phyloP scores from a whole-genome alignment of 192 early-diverging fungal genomes.

The Allomyces macrogynus region DNA sequence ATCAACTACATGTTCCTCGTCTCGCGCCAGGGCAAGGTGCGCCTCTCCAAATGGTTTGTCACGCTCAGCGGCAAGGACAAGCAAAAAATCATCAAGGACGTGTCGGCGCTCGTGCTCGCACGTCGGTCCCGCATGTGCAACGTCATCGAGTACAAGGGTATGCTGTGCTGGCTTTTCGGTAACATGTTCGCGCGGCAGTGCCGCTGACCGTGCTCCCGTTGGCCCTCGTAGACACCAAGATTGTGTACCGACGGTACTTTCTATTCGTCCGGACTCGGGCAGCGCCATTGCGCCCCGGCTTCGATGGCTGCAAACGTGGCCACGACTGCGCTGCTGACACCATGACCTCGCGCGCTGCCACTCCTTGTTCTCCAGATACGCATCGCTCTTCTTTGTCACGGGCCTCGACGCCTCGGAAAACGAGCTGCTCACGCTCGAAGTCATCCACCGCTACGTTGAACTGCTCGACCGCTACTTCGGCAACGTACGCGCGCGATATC shows the following conservation, averaged over 20 bases:
- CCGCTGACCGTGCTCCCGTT: not conserved
- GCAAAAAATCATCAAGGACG: conserved; percentile 81
- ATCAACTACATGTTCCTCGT: conserved; percentile 60
- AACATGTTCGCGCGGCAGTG: not conserved
- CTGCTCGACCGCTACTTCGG: conserved; percentile 92
- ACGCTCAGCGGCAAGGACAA: conserved; percentile 74
- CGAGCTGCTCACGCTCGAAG: conserved; percentile 78
- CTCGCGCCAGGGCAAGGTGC: conserved; percentile 62
- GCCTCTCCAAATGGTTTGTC: conserved; percentile 64
- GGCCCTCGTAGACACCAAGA: conserved; percentile 26
- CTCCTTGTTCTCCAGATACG: conserved; percentile 43
- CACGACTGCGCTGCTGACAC: no score
- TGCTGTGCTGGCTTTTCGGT: conserved; percentile 2
- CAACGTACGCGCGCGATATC: conserved; percentile 38
- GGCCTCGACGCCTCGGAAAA: conserved; percentile 87
- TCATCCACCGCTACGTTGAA: conserved; percentile 97
- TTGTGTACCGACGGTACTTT: conserved; percentile 40
- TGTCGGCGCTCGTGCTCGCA: conserved; percentile 66
- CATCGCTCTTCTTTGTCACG: conserved; percentile 85
- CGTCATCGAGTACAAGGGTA: conserved; percentile 88
- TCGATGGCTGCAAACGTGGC: no score
- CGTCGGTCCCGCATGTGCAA: conserved; percentile 92
- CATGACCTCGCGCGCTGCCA: not conserved
- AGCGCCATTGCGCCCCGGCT: no score
- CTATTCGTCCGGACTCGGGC: no score